Percentiles rank a stretch among this genome's conserved stretches.
phyloP scores from a whole-genome alignment of 805 yeast genomes.

The Saccharomycopsis fodiens region DNA sequence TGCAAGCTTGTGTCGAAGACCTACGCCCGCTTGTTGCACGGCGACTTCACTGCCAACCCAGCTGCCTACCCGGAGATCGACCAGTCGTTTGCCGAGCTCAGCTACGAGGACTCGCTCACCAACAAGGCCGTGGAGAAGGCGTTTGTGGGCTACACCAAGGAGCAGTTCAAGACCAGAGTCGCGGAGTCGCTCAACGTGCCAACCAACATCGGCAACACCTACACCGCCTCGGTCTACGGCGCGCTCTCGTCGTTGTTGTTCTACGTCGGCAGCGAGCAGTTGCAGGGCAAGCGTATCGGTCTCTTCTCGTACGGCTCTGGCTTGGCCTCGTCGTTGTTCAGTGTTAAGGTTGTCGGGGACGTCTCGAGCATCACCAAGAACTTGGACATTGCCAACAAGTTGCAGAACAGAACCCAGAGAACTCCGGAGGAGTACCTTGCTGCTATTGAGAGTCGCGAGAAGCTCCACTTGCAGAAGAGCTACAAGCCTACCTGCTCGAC shows the following conservation, averaged over 20 bases:
- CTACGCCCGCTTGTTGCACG: conserved; percentile 83
- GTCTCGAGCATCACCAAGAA: conserved; percentile 54
- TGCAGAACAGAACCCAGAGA: conserved; percentile 55
- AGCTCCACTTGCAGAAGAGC: conserved; percentile 73
- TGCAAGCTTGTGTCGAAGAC: conserved; percentile 93
- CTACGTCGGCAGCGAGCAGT: conserved; percentile 62
- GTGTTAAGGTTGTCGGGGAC: conserved; percentile 77
- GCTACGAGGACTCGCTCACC: conserved; percentile 70
- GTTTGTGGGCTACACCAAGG: conserved; percentile 71
- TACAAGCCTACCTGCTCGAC: conserved; percentile 74
- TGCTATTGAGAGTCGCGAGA: conserved; percentile 80
- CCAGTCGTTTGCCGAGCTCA: conserved; percentile 30
- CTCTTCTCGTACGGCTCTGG: conserved; percentile 98
- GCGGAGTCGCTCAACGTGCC: conserved; percentile 78
- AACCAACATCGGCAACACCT: conserved; percentile 97
- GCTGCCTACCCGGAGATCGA: conserved; percentile 55
- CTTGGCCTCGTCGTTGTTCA: conserved; percentile 83
- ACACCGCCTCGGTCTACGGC: conserved; percentile 90
- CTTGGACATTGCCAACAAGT: conserved; percentile 60
- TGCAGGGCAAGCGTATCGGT: conserved; percentile 82
- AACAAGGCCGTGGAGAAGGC: conserved; percentile 81
- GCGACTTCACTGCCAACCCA: conserved; percentile 75
- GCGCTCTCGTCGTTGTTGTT: conserved; percentile 75
- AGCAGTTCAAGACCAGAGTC: conserved; percentile 57
- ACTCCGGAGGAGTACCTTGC: conserved; percentile 78